Conservation (phyloP, 1,139 yeast genomes). For the Candida sanyaensis region DNA sequence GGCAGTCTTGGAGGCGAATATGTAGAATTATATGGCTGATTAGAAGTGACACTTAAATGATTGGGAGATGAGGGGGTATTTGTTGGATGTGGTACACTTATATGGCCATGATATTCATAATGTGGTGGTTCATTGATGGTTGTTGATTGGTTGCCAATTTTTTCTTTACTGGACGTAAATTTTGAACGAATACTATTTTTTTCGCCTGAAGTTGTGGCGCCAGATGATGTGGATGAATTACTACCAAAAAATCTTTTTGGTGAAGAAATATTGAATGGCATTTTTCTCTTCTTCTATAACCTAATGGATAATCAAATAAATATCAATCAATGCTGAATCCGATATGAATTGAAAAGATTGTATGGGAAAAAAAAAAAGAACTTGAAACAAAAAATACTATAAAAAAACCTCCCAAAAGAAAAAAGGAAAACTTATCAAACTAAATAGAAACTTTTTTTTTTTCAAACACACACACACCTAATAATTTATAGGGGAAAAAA, state of each 20-base stretch:
- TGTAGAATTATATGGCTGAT: not conserved
- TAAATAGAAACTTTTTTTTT: no score
- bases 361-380: no score
- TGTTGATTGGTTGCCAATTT: conserved; percentile 1
- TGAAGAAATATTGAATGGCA: conserved; percentile 1
- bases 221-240: not conserved
- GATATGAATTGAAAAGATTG: not conserved
- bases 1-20: conserved; percentile 6
- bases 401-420: no score
- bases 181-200: not conserved
- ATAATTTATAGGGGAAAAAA: not conserved
- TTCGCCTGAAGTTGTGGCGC: not conserved
- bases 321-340: not conserved
- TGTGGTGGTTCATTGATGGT: not conserved
- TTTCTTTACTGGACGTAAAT: not conserved
- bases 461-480: no score
- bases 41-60: not conserved
- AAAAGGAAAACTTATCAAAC: no score
- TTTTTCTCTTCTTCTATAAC: not conserved
- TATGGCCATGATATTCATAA: not conserved
- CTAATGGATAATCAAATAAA: no score
- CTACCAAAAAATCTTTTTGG: conserved; percentile 1
- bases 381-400: no score
- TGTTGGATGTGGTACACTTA: not conserved
- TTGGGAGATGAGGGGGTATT: not conserved